Evolutionary conservation across 129 eudicot species (phyloP).

Genomic region (Tagetes erecta): DNA sequence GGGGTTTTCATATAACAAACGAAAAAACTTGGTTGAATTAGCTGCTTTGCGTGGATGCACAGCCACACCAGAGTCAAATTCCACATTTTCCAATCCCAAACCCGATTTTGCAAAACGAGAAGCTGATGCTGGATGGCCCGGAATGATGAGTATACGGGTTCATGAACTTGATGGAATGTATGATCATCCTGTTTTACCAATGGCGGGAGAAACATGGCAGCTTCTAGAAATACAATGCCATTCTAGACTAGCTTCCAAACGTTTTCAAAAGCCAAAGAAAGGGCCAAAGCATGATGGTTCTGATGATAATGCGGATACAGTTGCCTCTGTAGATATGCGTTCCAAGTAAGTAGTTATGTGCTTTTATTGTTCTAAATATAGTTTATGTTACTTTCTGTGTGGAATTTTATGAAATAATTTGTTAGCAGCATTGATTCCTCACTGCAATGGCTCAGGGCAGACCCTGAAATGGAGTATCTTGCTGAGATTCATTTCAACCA

Average conservation of each 20-base stretch:
- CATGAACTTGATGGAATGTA: conserved; percentile 99
- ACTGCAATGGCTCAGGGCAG: conserved; percentile 93
- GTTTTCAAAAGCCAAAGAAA: conserved; percentile 81
- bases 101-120: conserved; percentile 69
- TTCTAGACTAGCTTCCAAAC: conserved; percentile 90
- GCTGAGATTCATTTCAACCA: conserved; percentile 90
- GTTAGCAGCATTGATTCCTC: conserved; percentile 83
- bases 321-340: conserved; percentile 59
- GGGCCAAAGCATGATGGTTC: conserved; percentile 85
- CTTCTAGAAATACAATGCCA: conserved; percentile 93
- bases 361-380: conserved; percentile 1
- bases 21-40: conserved; percentile 83
- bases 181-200: conserved; percentile 95
- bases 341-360: conserved; percentile 57
- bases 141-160: conserved; percentile 96
- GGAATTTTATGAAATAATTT: conserved; percentile 6
- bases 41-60: conserved; percentile 91
- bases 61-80: conserved; percentile 52
- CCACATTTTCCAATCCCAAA: conserved; percentile 39
- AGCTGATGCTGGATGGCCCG: conserved; percentile 90
- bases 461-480: conserved; percentile 97
- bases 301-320: conserved; percentile 82
- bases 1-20: conserved; percentile 92
- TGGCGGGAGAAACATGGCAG: conserved; percentile 98
- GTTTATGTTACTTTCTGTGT: conserved; percentile 2